phyloP scores from a whole-genome alignment of 192 early-diverging fungal genomes.

The Mortierella antarctica region DNA sequence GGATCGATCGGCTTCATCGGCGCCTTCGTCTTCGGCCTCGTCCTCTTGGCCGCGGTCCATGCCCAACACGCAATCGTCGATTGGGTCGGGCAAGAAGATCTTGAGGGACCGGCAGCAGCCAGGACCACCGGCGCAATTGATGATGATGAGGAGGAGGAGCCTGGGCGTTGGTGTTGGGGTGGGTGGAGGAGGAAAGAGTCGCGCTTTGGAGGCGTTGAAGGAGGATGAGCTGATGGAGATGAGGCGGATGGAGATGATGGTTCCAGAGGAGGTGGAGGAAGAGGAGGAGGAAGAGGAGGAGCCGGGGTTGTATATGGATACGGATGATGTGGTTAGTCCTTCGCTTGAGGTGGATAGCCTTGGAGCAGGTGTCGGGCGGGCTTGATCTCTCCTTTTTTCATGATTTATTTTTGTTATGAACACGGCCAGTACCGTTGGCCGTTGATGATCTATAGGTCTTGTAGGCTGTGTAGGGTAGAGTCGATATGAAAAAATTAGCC shows the following conservation, averaged over 20 bases:
- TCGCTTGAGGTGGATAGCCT: slow-evolving; percentile 30
- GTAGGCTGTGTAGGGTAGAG: too few relatives aligned
- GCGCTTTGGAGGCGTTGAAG: neutral
- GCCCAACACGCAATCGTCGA: too few relatives aligned
- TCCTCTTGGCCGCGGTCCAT: neutral
- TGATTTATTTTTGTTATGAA: too few relatives aligned
- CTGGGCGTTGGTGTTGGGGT: neutral
- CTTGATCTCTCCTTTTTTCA: neutral
- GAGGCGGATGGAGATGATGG: slow-evolving; percentile 4
- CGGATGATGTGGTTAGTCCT: slow-evolving; percentile 23
- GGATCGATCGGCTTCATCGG: neutral
- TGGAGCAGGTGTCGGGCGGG: slow-evolving; percentile 35
- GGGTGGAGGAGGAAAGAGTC: neutral
- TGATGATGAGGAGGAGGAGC: too few relatives aligned
- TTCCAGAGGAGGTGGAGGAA: slow-evolving; percentile 10
- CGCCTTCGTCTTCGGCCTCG: slow-evolving; percentile 3
- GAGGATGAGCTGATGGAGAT: neutral
- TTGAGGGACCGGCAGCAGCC: too few relatives aligned
- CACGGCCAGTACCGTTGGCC: too few relatives aligned
- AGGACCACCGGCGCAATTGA: too few relatives aligned
- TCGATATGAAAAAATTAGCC: too few relatives aligned
- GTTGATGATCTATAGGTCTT: too few relatives aligned
- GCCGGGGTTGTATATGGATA: slow-evolving; percentile 12
- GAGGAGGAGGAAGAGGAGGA: slow-evolving; percentile 10
- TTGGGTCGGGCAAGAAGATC: too few relatives aligned